phyloP scores from a whole-genome alignment of 2,329 filamentous ascomycete genomes.

The Colletotrichum sp. region DNA sequence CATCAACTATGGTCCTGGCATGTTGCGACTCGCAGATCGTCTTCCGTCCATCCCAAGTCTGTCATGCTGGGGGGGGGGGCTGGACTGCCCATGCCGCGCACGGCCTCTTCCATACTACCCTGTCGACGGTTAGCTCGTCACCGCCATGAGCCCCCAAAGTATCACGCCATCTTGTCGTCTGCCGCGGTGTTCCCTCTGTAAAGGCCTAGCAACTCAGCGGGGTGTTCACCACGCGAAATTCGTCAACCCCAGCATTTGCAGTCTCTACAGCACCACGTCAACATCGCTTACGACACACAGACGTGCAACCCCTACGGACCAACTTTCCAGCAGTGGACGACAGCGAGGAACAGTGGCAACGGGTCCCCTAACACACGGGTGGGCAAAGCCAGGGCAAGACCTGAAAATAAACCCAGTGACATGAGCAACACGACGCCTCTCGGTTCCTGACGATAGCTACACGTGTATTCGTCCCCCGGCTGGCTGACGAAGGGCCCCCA shows the following conservation, averaged over 20 bases:
- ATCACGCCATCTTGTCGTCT: constrained; percentile 18
- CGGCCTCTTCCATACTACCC: constrained; percentile 3
- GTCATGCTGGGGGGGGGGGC: not conserved
- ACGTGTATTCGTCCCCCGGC: not conserved
- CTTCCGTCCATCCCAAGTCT: constrained; percentile 13
- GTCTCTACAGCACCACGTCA: not conserved
- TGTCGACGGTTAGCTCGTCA: constrained; percentile 6
- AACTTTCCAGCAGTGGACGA: not conserved
- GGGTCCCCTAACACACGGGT: not conserved
- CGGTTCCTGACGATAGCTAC: not conserved
- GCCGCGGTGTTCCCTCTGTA: not conserved
- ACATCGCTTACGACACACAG: not conserved
- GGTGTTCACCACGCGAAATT: not conserved
- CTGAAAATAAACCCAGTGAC: not conserved
- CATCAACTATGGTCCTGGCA: not conserved
- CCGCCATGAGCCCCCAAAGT: constrained; percentile 13
- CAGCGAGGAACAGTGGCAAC: not conserved
- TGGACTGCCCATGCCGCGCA: not conserved
- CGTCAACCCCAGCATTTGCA: not conserved
- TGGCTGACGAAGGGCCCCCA: not conserved
- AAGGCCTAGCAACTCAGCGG: not conserved
- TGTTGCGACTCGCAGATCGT: constrained; percentile 6
- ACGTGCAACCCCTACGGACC: not conserved
- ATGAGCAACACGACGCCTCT: not conserved
- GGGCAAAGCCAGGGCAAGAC: not conserved